Conservation (phyloP, 2,329 filamentous ascomycete species). For the Xylaria sp. region DNA sequence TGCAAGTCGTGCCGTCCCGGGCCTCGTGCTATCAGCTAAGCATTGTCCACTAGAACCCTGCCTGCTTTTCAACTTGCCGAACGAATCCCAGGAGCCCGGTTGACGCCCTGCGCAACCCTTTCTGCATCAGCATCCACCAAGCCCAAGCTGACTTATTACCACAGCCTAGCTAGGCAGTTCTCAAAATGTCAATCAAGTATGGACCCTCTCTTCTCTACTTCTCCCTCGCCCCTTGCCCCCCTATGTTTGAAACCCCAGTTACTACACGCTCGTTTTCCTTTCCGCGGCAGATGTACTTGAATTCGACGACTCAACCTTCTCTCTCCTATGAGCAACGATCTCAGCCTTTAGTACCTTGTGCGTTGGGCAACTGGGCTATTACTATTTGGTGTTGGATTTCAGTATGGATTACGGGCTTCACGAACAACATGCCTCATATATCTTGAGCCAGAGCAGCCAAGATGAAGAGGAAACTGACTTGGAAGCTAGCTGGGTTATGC, state of each 20-base stretch:
- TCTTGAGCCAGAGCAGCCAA: conserved; percentile 54
- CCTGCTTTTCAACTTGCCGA: conserved; percentile 47
- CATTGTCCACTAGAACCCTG: conserved; percentile 47
- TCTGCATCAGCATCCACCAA: conserved; percentile 39
- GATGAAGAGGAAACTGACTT: conserved; percentile 64
- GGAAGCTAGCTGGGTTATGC: conserved; percentile 85
- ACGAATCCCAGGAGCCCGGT: conserved; percentile 53
- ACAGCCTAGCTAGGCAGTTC: conserved; percentile 46
- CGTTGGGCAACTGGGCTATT: conserved; percentile 34
- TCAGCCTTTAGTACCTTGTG: conserved; percentile 34
- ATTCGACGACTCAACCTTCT: conserved; percentile 32
- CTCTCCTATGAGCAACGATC: conserved; percentile 35
- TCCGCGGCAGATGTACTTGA: conserved; percentile 41
- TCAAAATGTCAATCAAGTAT: conserved; percentile 57
- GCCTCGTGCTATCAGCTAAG: conserved; percentile 45
- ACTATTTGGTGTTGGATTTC: conserved; percentile 31
- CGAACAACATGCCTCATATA: conserved; percentile 58
- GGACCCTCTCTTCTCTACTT: conserved; percentile 45
- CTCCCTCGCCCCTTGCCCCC: conserved; percentile 25
- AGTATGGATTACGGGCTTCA: conserved; percentile 54
- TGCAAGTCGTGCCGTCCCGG: conserved; percentile 53
- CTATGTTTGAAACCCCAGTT: conserved; percentile 14
- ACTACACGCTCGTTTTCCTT: conserved; percentile 24
- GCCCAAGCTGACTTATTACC: conserved; percentile 45
- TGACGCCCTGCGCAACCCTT: conserved; percentile 45